Evolutionary conservation across 1,284 basidiomycete genomes (phyloP).

Genomic region (Tilletia indica): DNA sequence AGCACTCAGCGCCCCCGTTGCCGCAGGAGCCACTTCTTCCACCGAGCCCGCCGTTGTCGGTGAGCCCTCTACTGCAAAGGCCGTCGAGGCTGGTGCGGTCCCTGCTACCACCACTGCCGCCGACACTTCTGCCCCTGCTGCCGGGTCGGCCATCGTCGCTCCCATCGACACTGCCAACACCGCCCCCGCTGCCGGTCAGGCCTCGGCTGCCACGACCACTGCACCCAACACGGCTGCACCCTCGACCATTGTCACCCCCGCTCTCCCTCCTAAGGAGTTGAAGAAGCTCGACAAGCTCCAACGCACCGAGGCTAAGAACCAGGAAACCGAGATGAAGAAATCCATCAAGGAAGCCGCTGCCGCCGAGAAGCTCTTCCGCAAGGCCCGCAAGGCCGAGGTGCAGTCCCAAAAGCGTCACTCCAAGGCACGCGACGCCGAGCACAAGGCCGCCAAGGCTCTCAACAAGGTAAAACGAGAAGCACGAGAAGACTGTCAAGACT

Average conservation of each 20-base stretch:
- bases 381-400: constrained; percentile 40
- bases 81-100: neutral
- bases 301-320: constrained; percentile 47
- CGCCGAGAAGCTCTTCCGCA: constrained; percentile 44
- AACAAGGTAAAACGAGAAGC: constrained; percentile 39
- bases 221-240: neutral
- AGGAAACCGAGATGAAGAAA: constrained; percentile 41
- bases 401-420: constrained; percentile 45
- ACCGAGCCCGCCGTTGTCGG: neutral
- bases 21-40: neutral
- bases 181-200: constrained; percentile 10
- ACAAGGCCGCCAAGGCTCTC: constrained; percentile 45
- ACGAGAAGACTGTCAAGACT: constrained; percentile 41
- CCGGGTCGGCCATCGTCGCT: neutral
- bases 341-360: constrained; percentile 44
- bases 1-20: neutral
- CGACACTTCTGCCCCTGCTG: neutral
- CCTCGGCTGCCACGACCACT: neutral
- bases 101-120: neutral
- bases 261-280: constrained; percentile 37
- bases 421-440: constrained; percentile 42
- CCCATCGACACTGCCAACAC: constrained; percentile 9
- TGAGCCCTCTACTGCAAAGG: neutral
- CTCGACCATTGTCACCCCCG: constrained; percentile 15
- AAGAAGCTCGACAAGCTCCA: constrained; percentile 52